These are phyloP conservation scores for Tubosaeta sp. DNA, from an alignment of 768 basidiomycete genomes.

Conservation along the genomic window DNA sequence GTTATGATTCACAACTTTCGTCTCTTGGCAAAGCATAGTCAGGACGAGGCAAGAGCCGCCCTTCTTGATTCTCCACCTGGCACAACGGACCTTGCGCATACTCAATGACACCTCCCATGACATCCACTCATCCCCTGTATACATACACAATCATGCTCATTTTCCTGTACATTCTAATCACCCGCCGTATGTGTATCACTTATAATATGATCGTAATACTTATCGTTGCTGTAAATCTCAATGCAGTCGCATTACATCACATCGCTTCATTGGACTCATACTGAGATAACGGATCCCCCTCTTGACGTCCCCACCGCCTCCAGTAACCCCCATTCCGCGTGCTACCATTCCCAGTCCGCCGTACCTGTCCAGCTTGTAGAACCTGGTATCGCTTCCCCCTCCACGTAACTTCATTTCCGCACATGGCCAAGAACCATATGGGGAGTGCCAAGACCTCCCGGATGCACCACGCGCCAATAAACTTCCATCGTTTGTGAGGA, in stretches of 20 bases:
- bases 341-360: slow-evolving; percentile 22
- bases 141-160: slow-evolving; percentile 26
- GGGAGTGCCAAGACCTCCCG: slow-evolving; percentile 86
- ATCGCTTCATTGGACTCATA: slow-evolving; percentile 17
- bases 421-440: slow-evolving; percentile 79
- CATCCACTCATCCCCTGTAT: slow-evolving; percentile 24
- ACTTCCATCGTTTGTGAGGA: slow-evolving; percentile 45
- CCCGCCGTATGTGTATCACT: slow-evolving; percentile 30
- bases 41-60: slow-evolving; percentile 31
- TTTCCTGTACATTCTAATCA: slow-evolving; percentile 36
- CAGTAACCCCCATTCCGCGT: slow-evolving; percentile 22
- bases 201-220: slow-evolving; percentile 31
- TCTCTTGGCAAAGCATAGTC: slow-evolving; percentile 35
- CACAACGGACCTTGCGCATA: slow-evolving; percentile 22
- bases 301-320: slow-evolving; percentile 20
- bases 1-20: slow-evolving; percentile 54
- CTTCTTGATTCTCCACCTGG: slow-evolving; percentile 23
- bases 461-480: slow-evolving; percentile 72
- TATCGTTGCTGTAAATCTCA: slow-evolving; percentile 27
- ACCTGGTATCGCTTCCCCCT: slow-evolving; percentile 78
- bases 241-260: slow-evolving; percentile 19
- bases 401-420: slow-evolving; percentile 84
- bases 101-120: slow-evolving; percentile 20
- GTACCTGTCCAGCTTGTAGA: slow-evolving; percentile 67
- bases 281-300: slow-evolving; percentile 7